Evolutionary conservation across 257 asterid genomes (phyloP).

Genomic region (Gentiana dahurica): DNA sequence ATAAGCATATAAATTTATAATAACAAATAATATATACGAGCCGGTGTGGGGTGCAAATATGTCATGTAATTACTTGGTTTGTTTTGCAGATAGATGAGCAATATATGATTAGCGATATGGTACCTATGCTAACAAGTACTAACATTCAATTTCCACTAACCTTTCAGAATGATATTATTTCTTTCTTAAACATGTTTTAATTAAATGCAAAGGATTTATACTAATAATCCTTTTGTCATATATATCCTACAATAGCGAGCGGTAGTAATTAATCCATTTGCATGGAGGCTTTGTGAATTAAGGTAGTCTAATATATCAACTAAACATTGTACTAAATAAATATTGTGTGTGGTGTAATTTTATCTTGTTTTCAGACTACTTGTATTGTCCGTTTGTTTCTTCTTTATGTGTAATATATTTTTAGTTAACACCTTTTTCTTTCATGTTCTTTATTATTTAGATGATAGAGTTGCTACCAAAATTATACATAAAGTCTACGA

Average conservation of each 20-base stretch:
- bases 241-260: not conserved
- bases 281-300: not conserved
- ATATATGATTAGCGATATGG: slow-evolving; percentile 10
- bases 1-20: not conserved
- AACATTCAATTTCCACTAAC: slow-evolving; percentile 31
- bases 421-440: too few relatives aligned
- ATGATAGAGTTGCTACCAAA: too few relatives aligned
- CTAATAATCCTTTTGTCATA: not conserved
- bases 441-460: too few relatives aligned
- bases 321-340: not conserved
- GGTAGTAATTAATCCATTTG: too few relatives aligned
- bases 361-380: too few relatives aligned
- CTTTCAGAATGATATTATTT: slow-evolving; percentile 37
- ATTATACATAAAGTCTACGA: too few relatives aligned
- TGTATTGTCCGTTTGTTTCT: too few relatives aligned
- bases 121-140: slow-evolving; percentile 25
- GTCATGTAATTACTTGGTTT: not conserved
- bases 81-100: slow-evolving; percentile 69
- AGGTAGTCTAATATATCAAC: not conserved
- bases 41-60: too few relatives aligned
- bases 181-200: slow-evolving; percentile 8
- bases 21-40: not conserved
- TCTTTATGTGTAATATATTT: too few relatives aligned
- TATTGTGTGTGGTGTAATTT: too few relatives aligned
- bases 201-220: not conserved